phyloP scores from a whole-genome alignment of 345 rosid species.

The Sapria himalayana region DNA sequence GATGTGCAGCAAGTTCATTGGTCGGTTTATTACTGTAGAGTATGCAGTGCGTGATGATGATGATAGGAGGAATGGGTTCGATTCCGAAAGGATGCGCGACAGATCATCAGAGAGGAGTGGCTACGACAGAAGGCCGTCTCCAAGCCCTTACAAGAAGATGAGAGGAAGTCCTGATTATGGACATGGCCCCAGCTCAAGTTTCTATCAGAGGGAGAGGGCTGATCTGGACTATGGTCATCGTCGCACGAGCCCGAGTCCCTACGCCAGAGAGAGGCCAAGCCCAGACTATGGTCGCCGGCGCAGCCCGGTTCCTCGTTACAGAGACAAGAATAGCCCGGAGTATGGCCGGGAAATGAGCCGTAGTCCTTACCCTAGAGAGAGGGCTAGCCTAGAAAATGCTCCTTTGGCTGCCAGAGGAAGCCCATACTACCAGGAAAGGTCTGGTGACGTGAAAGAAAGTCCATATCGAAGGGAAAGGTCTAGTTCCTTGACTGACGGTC shows the following conservation, averaged over 20 bases:
- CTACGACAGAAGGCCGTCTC: slow-evolving; percentile 41
- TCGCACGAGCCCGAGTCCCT: slow-evolving; percentile 33
- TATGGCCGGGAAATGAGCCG: slow-evolving; percentile 25
- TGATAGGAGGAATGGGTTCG: slow-evolving; percentile 38
- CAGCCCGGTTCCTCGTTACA: slow-evolving; percentile 22
- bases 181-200: slow-evolving; percentile 47
- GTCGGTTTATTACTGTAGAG: slow-evolving; percentile 78
- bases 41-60: slow-evolving; percentile 87
- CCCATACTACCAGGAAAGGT: slow-evolving; percentile 27
- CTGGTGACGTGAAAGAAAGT: too few species aligned
- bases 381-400: slow-evolving; percentile 25
- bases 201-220: slow-evolving; percentile 32
- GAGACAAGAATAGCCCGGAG: slow-evolving; percentile 20
- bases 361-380: slow-evolving; percentile 41
- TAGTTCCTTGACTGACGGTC: slow-evolving; percentile 16
- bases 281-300: slow-evolving; percentile 32
- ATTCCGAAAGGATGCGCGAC: slow-evolving; percentile 54
- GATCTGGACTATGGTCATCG: slow-evolving; percentile 73
- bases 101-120: slow-evolving; percentile 62
- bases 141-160: slow-evolving; percentile 65
- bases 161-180: slow-evolving; percentile 94
- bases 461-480: slow-evolving; percentile 24
- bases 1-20: slow-evolving; percentile 61
- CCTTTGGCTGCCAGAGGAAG: slow-evolving; percentile 27
- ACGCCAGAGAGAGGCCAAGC: slow-evolving; percentile 35